Evolutionary conservation across 805 yeast genomes (phyloP).

Genomic region (Kazachstania bromeliacearum): DNA sequence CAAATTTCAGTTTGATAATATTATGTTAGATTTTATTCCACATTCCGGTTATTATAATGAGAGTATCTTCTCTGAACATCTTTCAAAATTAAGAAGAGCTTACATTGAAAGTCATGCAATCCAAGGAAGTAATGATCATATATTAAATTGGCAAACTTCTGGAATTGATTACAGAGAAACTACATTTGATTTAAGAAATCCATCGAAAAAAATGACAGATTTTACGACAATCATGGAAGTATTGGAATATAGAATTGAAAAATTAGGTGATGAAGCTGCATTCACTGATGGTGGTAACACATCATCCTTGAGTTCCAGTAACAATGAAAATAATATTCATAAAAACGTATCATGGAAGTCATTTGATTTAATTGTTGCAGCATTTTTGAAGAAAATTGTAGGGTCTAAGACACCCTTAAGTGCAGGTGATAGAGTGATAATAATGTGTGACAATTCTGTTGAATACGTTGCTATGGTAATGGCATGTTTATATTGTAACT

Average conservation of each 20-base stretch:
- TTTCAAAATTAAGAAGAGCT: slow-evolving; percentile 54
- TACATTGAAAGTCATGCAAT: slow-evolving; percentile 40
- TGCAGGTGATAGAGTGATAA: slow-evolving; percentile 63
- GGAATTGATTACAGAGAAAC: slow-evolving; percentile 69
- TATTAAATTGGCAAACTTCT: slow-evolving; percentile 50
- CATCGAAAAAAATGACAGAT: slow-evolving; percentile 63
- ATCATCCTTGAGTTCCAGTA: slow-evolving; percentile 16
- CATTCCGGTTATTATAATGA: slow-evolving; percentile 27
- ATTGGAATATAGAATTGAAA: slow-evolving; percentile 65
- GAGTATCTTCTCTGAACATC: slow-evolving; percentile 36
- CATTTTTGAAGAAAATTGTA: slow-evolving; percentile 61
- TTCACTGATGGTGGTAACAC: slow-evolving; percentile 37
- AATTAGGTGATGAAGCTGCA: slow-evolving; percentile 74
- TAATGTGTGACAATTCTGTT: slow-evolving; percentile 81
- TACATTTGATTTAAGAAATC: slow-evolving; percentile 62
- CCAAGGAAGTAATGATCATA: not conserved
- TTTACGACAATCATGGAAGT: slow-evolving; percentile 65
- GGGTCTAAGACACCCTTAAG: slow-evolving; percentile 52
- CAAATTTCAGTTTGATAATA: slow-evolving; percentile 44
- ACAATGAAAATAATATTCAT: slow-evolving; percentile 35
- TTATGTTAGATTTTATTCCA: slow-evolving; percentile 29
- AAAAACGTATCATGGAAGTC: slow-evolving; percentile 68
- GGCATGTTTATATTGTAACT: slow-evolving; percentile 79
- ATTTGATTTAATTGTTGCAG: slow-evolving; percentile 66
- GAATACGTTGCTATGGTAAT: slow-evolving; percentile 75